Conservation (phyloP, 306 rosid genomes). For the Lathyrus oleraceus region DNA sequence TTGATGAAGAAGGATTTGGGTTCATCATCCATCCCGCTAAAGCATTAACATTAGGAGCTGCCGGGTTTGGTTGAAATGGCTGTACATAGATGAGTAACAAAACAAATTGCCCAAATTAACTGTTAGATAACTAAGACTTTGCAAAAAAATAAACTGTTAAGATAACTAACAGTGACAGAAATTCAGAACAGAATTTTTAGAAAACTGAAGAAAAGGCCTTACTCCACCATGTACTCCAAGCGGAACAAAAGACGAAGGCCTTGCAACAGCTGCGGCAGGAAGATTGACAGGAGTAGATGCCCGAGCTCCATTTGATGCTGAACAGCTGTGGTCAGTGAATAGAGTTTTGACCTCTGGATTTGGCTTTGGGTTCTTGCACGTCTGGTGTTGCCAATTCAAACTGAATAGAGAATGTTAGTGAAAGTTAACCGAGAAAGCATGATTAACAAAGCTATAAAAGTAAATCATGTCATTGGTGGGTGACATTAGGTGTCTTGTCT, state of each 20-base stretch:
- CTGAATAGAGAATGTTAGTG: slow-evolving; percentile 42
- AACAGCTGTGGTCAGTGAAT: slow-evolving; percentile 69
- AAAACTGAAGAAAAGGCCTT: slow-evolving; percentile 36
- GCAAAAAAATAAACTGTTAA: too few species aligned
- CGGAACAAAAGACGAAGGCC: slow-evolving; percentile 58
- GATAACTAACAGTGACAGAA: too few species aligned
- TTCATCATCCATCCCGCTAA: slow-evolving; percentile 59
- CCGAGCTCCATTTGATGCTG: slow-evolving; percentile 43
- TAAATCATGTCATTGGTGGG: too few species aligned
- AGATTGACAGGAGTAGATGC: slow-evolving; percentile 60
- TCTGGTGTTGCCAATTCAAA: slow-evolving; percentile 91
- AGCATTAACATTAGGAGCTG: slow-evolving; percentile 47
- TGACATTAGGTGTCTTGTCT: too few species aligned
- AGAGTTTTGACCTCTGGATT: slow-evolving; percentile 74
- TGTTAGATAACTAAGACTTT: not conserved
- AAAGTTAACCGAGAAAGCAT: not conserved
- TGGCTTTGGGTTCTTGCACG: slow-evolving; percentile 67
- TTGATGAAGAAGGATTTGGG: slow-evolving; percentile 51
- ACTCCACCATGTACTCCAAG: slow-evolving; percentile 60
- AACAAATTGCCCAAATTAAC: not conserved
- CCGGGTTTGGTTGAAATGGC: slow-evolving; percentile 55
- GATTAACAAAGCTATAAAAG: too few species aligned
- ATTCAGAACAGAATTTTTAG: slow-evolving; percentile 25
- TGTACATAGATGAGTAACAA: slow-evolving; percentile 26
- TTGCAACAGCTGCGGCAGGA: slow-evolving; percentile 60